These are phyloP conservation scores for Botrytis elliptica DNA, from an alignment of 2,329 filamentous ascomycete genomes.

Conservation along the genomic window DNA sequence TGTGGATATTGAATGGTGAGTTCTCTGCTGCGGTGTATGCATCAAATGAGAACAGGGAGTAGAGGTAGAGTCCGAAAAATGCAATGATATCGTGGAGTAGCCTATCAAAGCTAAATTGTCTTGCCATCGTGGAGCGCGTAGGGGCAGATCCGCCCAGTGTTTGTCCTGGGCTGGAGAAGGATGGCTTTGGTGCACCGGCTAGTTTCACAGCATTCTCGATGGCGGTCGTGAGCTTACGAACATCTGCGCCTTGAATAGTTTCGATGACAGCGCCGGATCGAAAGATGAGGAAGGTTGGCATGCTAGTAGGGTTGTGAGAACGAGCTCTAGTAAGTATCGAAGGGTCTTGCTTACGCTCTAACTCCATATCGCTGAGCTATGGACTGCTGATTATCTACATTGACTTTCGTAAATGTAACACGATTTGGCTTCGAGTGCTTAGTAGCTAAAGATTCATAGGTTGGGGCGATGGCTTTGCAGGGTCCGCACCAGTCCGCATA, in stretches of 20 bases:
- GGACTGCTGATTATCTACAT: slow-evolving; percentile 79
- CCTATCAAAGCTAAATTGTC: slow-evolving; percentile 17
- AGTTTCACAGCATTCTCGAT: slow-evolving; percentile 69
- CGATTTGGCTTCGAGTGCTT: slow-evolving; percentile 78
- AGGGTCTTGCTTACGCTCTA: slow-evolving; percentile 57
- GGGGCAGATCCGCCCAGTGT: slow-evolving; percentile 50
- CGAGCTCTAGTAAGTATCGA: background rate
- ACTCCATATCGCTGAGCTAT: slow-evolving; percentile 77
- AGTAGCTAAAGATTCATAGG: slow-evolving; percentile 78
- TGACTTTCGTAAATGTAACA: slow-evolving; percentile 88
- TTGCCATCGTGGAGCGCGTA: slow-evolving; percentile 11
- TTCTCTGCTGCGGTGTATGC: slow-evolving; percentile 60
- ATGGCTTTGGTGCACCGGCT: slow-evolving; percentile 43
- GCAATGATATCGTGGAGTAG: slow-evolving; percentile 29
- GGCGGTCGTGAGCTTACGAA: slow-evolving; percentile 69
- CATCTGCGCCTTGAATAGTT: slow-evolving; percentile 80
- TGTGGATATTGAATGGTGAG: slow-evolving; percentile 57
- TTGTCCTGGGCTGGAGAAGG: slow-evolving; percentile 56
- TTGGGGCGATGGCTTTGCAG: slow-evolving; percentile 87
- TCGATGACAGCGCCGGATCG: slow-evolving; percentile 70
- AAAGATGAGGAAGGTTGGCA: slow-evolving; percentile 95
- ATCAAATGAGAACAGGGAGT: slow-evolving; percentile 63
- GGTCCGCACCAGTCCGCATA: slow-evolving; percentile 95
- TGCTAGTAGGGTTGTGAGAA: slow-evolving; percentile 44
- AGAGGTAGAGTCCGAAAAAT: slow-evolving; percentile 61